Evolutionary conservation across 2,329 filamentous ascomycete genomes (phyloP).

Genomic region (Bipolaris cookei): DNA sequence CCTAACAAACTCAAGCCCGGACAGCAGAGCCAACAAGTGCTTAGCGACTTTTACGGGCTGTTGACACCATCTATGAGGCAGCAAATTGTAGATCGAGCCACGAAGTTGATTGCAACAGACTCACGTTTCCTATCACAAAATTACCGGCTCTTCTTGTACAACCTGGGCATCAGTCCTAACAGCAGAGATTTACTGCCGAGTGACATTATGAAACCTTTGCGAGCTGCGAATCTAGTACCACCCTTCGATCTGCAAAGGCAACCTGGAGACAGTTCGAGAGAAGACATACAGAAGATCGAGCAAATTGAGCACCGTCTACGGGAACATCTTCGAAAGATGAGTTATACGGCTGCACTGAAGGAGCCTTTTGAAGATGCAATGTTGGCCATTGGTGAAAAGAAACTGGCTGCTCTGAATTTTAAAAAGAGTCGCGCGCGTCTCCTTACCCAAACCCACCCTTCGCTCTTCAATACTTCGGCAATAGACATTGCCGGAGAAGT

Average conservation of each 20-base stretch:
- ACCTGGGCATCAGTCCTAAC: conserved; percentile 25
- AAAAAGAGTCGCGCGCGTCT: conserved; percentile 23
- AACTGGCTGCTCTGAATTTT: conserved; percentile 10
- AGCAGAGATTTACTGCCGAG: conserved; percentile 30
- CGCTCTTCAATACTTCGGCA: conserved; percentile 15
- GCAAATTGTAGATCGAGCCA: conserved; percentile 25
- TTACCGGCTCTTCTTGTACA: conserved; percentile 17
- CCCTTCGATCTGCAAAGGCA: conserved; percentile 17
- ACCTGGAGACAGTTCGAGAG: background rate
- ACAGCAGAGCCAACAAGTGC: conserved; percentile 7
- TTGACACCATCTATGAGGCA: conserved; percentile 23
- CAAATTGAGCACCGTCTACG: conserved; percentile 26
- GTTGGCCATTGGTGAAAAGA: conserved; percentile 10
- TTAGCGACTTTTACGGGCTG: conserved; percentile 33
- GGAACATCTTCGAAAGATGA: conserved; percentile 18
- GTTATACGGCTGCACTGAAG: conserved; percentile 12
- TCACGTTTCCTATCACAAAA: conserved; percentile 15
- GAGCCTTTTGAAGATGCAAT: conserved; percentile 10
- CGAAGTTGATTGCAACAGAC: conserved; percentile 25
- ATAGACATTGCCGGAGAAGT: conserved; percentile 36
- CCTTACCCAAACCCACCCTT: conserved; percentile 22
- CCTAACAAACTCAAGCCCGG: background rate
- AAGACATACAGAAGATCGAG: conserved; percentile 23
- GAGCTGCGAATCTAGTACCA: conserved; percentile 26
- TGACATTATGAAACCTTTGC: conserved; percentile 34